Percentiles rank a stretch among this genome's conserved stretches.
phyloP scores from a whole-genome alignment of 352 stramenopile species.

The Lagenidium sp. region DNA sequence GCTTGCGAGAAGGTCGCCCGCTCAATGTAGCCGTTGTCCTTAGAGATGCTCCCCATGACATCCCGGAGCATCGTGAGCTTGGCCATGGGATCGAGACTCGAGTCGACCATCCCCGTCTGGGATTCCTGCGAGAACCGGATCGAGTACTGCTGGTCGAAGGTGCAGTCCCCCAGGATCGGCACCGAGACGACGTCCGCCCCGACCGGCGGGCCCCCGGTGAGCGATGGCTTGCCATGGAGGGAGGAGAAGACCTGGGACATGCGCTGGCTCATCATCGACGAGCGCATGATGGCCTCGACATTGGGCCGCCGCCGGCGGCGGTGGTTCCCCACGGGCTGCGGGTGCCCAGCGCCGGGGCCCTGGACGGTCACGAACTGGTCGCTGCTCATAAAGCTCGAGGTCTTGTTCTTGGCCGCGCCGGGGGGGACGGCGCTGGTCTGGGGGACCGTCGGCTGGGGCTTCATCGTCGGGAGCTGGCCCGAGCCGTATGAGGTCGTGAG shows the following conservation, averaged over 20 bases:
- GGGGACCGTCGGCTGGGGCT: constrained; percentile 4
- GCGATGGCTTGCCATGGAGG: constrained; percentile 35
- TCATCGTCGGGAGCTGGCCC: constrained; percentile 4
- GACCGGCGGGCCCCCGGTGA: constrained; percentile 13
- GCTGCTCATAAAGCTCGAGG: constrained; percentile 52
- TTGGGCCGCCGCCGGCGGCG: constrained; percentile 40
- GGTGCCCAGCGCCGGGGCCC: constrained; percentile 11
- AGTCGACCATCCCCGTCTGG: neutral
- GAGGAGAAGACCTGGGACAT: constrained; percentile 36
- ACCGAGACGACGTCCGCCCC: constrained; percentile 46
- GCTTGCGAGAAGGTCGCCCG: constrained; percentile 66
- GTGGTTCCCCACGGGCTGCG: constrained; percentile 20
- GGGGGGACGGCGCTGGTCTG: neutral
- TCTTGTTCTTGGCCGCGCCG: constrained; percentile 13
- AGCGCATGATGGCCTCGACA: constrained; percentile 58
- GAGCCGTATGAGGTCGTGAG: too few relatives aligned
- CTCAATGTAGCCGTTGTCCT: constrained; percentile 54
- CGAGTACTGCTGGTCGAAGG: constrained; percentile 56
- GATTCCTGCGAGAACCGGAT: constrained; percentile 58
- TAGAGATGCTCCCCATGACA: constrained; percentile 64
- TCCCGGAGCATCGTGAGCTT: constrained; percentile 63
- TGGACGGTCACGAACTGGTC: constrained; percentile 39
- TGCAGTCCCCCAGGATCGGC: constrained; percentile 57
- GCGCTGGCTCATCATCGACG: constrained; percentile 45
- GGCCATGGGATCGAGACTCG: constrained; percentile 30